Evolutionary conservation across 2,329 filamentous ascomycete species (phyloP).

Genomic region (Knufia petricola): DNA sequence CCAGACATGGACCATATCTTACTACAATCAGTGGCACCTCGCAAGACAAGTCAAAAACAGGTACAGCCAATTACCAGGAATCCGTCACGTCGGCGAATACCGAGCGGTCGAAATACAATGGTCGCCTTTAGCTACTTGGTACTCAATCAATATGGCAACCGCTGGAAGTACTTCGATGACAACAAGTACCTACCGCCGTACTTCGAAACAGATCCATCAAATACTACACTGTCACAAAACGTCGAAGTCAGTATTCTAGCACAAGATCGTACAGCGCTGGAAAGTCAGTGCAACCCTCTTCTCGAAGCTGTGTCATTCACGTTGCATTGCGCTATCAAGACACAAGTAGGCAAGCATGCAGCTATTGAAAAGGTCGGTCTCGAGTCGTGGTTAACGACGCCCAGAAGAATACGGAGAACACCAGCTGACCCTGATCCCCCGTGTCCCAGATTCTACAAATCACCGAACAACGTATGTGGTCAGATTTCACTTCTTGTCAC

Average conservation of each 20-base stretch:
- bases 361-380: not conserved
- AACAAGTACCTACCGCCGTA: not conserved
- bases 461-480: too few species aligned
- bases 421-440: not conserved
- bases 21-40: too few species aligned
- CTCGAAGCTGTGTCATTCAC: not conserved
- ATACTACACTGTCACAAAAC: not conserved
- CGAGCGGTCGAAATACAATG: too few species aligned
- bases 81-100: too few species aligned
- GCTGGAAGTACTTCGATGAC: too few species aligned
- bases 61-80: too few species aligned
- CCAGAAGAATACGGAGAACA: too few species aligned
- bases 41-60: too few species aligned
- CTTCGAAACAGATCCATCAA: not conserved
- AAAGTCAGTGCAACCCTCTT: not conserved
- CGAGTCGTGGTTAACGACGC: not conserved
- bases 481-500: too few species aligned
- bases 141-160: too few species aligned
- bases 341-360: not conserved
- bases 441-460: not conserved
- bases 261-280: not conserved
- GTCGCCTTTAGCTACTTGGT: too few species aligned
- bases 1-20: too few species aligned
- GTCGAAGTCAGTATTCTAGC: not conserved
- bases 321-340: not conserved